Evolutionary conservation across 1,284 basidiomycete genomes (phyloP).

Genomic region (Fomitopsis palustris): DNA sequence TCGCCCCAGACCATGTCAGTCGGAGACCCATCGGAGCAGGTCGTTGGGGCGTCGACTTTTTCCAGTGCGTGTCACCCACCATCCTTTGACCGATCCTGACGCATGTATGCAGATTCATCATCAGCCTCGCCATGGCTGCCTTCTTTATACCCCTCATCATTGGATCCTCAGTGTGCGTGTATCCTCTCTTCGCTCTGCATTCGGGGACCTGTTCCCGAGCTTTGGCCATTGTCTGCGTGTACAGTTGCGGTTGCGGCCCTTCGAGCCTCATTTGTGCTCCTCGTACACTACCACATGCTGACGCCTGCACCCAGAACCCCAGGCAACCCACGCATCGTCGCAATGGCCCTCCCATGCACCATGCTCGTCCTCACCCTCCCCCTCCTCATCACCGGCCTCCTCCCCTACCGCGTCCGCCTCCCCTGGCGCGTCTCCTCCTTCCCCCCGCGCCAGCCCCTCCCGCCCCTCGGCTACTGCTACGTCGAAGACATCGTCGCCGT

Average conservation of each 20-base stretch:
- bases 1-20: conserved; percentile 22
- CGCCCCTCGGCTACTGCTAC: conserved; percentile 28
- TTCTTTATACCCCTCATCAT: conserved; percentile 32
- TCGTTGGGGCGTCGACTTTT: conserved; percentile 29
- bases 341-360: conserved; percentile 30
- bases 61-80: conserved; percentile 21
- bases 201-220: too few relatives aligned
- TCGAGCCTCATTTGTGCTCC: too few relatives aligned
- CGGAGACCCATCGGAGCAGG: conserved; percentile 27
- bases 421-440: conserved; percentile 32
- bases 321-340: conserved; percentile 23
- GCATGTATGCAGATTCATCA: conserved; percentile 19
- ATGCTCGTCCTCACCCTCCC: conserved; percentile 29
- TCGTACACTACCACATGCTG: background rate
- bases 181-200: background rate
- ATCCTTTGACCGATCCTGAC: background rate
- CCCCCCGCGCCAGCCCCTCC: conserved; percentile 24
- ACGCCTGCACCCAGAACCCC: conserved; percentile 17
- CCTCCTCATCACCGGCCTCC: conserved; percentile 27
- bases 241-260: too few relatives aligned
- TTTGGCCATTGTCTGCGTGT: too few relatives aligned
- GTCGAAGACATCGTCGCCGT: conserved; percentile 32
- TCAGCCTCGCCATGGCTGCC: conserved; percentile 21
- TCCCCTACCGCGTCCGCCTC: conserved; percentile 24
- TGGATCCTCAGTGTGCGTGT: conserved; percentile 29